A percentile compares a stretch with the other conserved stretches of the same genome.
Conservation (phyloP, 2,329 filamentous ascomycete genomes). For the Botrytis fabae region DNA sequence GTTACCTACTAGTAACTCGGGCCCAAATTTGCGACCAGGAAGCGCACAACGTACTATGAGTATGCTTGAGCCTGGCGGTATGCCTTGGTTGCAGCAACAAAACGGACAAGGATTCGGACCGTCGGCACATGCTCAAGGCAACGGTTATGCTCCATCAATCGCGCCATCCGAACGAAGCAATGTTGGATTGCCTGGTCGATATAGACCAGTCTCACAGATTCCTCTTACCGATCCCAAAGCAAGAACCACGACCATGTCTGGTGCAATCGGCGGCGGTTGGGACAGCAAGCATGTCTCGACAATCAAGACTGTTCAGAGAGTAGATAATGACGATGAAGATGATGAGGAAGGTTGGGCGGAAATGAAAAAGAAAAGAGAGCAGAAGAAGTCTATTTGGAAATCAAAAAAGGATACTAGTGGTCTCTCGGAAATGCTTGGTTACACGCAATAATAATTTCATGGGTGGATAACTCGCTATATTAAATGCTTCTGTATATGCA, state of each 20-base stretch:
- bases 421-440: constrained; percentile 39
- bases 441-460: constrained; percentile 30
- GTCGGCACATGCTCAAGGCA: constrained; percentile 50
- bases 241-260: constrained; percentile 39
- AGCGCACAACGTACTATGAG: constrained; percentile 66
- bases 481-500: constrained; percentile 27
- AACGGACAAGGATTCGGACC: constrained; percentile 44
- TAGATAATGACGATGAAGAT: constrained; percentile 53
- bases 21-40: constrained; percentile 29
- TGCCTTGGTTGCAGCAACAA: constrained; percentile 54
- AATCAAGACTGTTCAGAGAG: constrained; percentile 44
- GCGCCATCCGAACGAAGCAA: constrained; percentile 96
- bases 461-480: constrained; percentile 22
- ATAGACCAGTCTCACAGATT: constrained; percentile 80
- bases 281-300: constrained; percentile 44
- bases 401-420: constrained; percentile 53
- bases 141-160: constrained; percentile 82
- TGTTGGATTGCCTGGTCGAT: constrained; percentile 83
- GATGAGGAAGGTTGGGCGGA: constrained; percentile 70
- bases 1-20: constrained; percentile 8
- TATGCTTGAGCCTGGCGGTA: constrained; percentile 68
- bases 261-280: constrained; percentile 35
- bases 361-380: constrained; percentile 68
- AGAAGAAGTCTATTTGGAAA: constrained; percentile 67
- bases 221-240: constrained; percentile 43